phyloP scores from a whole-genome alignment of 2,329 filamentous ascomycete genomes.

The Neophaeococcomyces mojaviensis region DNA sequence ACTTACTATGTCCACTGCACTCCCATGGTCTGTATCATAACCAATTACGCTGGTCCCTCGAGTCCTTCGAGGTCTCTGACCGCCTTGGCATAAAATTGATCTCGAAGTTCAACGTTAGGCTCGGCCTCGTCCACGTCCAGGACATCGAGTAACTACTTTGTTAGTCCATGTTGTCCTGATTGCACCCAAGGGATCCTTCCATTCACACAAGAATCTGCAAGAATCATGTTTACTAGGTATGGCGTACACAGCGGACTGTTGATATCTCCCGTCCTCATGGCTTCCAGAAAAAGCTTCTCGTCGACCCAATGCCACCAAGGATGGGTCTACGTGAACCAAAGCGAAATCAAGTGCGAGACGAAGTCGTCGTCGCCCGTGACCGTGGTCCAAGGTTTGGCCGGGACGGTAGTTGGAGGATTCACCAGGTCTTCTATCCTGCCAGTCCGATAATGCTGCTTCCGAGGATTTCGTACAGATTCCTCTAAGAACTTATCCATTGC shows the following conservation, averaged over 20 bases:
- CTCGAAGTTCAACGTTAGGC: constrained; percentile 19
- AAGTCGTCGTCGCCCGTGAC: constrained; percentile 28
- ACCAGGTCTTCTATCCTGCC: constrained; percentile 24
- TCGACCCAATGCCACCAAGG: constrained; percentile 27
- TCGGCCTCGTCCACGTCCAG: constrained; percentile 22
- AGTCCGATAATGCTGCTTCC: too few species aligned
- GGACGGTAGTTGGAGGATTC: constrained; percentile 24
- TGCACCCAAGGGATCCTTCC: too few species aligned
- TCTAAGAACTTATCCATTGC: too few species aligned
- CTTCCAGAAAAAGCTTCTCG: constrained; percentile 27
- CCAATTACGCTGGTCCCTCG: constrained; percentile 26
- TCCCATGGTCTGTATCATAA: constrained; percentile 27
- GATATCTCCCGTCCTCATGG: constrained; percentile 28
- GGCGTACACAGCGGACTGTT: constrained; percentile 25
- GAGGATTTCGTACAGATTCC: too few species aligned
- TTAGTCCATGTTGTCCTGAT: constrained; percentile 23
- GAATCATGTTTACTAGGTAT: constrained; percentile 27
- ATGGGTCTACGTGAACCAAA: constrained; percentile 30
- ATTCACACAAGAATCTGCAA: constrained; percentile 27
- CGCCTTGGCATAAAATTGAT: constrained; percentile 30
- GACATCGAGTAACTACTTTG: too few species aligned
- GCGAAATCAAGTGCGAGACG: constrained; percentile 28
- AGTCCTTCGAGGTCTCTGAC: constrained; percentile 26
- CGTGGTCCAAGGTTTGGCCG: constrained; percentile 28
- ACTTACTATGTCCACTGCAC: constrained; percentile 26